Base-by-base conservation (phyloP, 2,329 filamentous ascomycete species). In the Trichoderma afroharzianum region DNA sequence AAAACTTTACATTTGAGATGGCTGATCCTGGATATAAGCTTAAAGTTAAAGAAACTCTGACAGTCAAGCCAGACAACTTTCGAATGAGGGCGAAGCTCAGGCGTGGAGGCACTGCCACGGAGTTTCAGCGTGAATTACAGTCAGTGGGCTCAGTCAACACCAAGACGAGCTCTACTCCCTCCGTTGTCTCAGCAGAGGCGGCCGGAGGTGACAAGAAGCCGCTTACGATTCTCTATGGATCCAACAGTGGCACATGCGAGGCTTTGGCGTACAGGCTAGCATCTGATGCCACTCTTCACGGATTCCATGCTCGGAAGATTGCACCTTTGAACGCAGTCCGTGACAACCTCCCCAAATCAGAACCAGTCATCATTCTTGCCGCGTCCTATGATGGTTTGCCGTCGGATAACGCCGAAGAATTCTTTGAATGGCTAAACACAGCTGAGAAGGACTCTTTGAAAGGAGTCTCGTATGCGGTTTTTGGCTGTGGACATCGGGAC, bases 351-450 rank as follows among this genome's bases (percentile, higher is more conserved):
- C 86, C 89, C 0, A 87, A 82, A 64, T 82, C 85, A 21, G 82
- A 86, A 15, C 90, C 90, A 0, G 83, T 91, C 0, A 81, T 92
- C 14, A 83, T 93, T 70, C 85, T 94, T 73, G 88, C 88, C 0
- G 86, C 91, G 0, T 90, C 88, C 2, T 94, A 93, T 75, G 91
- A 94, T 76, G 91, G 92, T 1, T 84, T 91, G 67, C 90, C 91
- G 0, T 88, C 91, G 0, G 90, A 92, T 73, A 93, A 94, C 71
- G 91, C 91, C 0, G 84, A 82, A 0, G 84, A 88, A 61, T 93
- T 93, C 75, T 86, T 89, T 43, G 81, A 85, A 5, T 93, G 91
- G 91, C 76, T 93, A 3, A 82, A 88, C 74, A 81, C 76, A 14
- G 79, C 86, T 12, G 82, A 85, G 5, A 80, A 85, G 39, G 82